These are phyloP conservation scores for Sugiyamaella paludigena DNA, from an alignment of 1,139 yeast species.

Conservation along the genomic window DNA sequence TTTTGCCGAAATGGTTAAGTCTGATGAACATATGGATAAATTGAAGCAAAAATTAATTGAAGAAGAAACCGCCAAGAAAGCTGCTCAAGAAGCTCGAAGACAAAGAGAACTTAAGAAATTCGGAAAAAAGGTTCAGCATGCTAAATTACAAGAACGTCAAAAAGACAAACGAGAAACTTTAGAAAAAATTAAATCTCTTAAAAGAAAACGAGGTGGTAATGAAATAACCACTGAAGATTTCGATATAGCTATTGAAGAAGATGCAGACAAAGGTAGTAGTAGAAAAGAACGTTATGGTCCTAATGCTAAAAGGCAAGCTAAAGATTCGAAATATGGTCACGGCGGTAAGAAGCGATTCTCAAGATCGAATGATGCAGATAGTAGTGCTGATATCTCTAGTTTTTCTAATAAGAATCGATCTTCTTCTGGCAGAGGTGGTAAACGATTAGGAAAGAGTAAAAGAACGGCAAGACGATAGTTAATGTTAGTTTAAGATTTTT, in stretches of 20 bases:
- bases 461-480: slow-evolving; percentile 32
- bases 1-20: slow-evolving; percentile 98
- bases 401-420: slow-evolving; percentile 45
- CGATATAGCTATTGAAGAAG: slow-evolving; percentile 84
- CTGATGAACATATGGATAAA: slow-evolving; percentile 97
- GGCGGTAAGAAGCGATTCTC: slow-evolving; percentile 79
- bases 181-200: slow-evolving; percentile 84
- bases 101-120: slow-evolving; percentile 95
- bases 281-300: slow-evolving; percentile 42
- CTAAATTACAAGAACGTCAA: slow-evolving; percentile 90
- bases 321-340: slow-evolving; percentile 63
- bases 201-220: slow-evolving; percentile 78
- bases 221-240: slow-evolving; percentile 57
- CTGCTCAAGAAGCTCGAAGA: slow-evolving; percentile 88
- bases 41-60: slow-evolving; percentile 75
- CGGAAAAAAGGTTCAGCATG: slow-evolving; percentile 96
- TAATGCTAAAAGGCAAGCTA: slow-evolving; percentile 62
- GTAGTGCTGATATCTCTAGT: slow-evolving; percentile 68
- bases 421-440: slow-evolving; percentile 29
- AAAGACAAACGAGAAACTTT: slow-evolving; percentile 89
- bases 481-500: no score
- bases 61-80: slow-evolving; percentile 89
- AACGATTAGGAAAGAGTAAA: slow-evolving; percentile 79
- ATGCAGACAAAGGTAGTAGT: slow-evolving; percentile 42
- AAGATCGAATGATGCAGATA: slow-evolving; percentile 71